These are phyloP conservation scores for Leishmania amazonensis DNA, from an alignment of 208 protist species.

Conservation along the genomic window DNA sequence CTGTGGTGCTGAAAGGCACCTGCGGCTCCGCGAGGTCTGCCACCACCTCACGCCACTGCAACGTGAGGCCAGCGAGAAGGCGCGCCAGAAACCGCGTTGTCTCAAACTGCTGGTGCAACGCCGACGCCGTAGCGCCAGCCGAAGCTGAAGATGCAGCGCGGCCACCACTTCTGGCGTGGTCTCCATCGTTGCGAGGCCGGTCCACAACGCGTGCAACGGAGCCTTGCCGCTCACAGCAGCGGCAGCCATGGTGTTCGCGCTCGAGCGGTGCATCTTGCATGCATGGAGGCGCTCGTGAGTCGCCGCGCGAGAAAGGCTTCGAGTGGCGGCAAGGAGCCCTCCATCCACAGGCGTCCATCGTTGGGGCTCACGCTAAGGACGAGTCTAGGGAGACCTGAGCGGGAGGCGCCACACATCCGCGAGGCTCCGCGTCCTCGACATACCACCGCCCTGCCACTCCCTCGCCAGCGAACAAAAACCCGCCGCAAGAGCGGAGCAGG, in stretches of 20 bases:
- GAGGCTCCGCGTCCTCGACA: neutral
- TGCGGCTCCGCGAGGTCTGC: slow-evolving; percentile 4
- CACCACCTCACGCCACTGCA: slow-evolving; percentile 28
- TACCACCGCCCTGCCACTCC: neutral
- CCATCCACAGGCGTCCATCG: neutral
- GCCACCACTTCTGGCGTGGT: neutral
- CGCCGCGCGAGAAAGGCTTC: neutral
- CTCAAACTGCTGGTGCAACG: slow-evolving; percentile 22
- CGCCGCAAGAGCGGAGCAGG: neutral
- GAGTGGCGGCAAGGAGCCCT: neutral
- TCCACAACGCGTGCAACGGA: neutral
- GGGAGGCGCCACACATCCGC: neutral
- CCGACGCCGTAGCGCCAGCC: neutral
- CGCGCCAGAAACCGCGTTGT: slow-evolving; percentile 22
- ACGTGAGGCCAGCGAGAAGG: slow-evolving; percentile 25
- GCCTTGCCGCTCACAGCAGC: neutral
- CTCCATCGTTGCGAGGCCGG: neutral
- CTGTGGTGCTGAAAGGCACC: neutral
- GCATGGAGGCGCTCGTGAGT: neutral
- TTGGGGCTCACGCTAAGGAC: neutral
- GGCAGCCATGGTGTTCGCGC: neutral
- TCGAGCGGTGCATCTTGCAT: neutral
- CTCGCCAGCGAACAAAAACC: neutral
- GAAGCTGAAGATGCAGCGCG: slow-evolving; percentile 1
- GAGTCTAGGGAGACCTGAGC: neutral